phyloP scores from a whole-genome alignment of 1,284 basidiomycete genomes.

The Cystobasidium sp. region DNA sequence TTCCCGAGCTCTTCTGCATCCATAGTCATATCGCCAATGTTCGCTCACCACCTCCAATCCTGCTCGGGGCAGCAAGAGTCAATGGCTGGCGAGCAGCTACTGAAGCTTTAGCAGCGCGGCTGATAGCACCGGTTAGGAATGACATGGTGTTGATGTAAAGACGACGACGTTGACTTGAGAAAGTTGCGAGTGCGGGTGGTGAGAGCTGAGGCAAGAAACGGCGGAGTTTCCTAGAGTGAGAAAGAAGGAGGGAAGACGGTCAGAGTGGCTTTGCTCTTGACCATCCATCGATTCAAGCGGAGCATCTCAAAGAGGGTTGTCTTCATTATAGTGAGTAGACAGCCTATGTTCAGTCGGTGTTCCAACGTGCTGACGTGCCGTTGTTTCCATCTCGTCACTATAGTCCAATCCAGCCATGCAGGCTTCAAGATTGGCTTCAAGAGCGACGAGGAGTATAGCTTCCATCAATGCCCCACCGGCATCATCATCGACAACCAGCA shows the following conservation, averaged over 20 bases:
- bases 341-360: not conserved
- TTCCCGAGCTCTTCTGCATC: not conserved
- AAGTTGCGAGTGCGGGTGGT: not conserved
- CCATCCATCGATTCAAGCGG: not conserved
- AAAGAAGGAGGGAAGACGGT: not conserved
- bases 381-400: not conserved
- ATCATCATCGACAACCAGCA: constrained; percentile 1
- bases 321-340: not conserved
- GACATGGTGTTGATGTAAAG: constrained; percentile 23
- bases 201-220: constrained; percentile 10
- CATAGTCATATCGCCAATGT: not conserved
- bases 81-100: constrained; percentile 31
- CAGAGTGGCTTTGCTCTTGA: not conserved
- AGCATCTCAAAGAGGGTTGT: not conserved
- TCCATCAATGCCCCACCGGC: not conserved
- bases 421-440: constrained; percentile 12
- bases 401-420: constrained; percentile 3
- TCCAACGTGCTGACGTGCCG: not conserved
- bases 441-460: not conserved
- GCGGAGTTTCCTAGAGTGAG: not conserved
- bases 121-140: constrained; percentile 42
- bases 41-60: constrained; percentile 22
- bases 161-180: not conserved
- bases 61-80: constrained; percentile 18
- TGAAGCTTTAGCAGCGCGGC: constrained; percentile 36